Evolutionary conservation across 148 eudicot genomes (phyloP).

Genomic region (Limonium bicolor): DNA sequence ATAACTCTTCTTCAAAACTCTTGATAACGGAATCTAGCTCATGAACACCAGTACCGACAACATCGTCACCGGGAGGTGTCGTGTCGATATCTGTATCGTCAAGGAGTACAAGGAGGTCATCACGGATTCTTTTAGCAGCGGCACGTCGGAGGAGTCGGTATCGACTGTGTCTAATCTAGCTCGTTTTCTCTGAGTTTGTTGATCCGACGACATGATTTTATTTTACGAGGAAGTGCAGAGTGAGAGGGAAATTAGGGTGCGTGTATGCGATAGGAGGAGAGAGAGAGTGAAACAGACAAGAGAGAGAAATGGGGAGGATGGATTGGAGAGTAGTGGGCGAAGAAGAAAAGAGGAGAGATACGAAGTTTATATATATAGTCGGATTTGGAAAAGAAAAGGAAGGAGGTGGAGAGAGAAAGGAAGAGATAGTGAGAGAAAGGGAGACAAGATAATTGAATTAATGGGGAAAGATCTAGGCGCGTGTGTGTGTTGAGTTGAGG

Average conservation of each 20-base stretch:
- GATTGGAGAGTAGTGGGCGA: conserved; percentile 1
- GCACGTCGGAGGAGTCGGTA: conserved; percentile 17
- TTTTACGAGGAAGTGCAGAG: not conserved
- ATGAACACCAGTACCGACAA: conserved; percentile 17
- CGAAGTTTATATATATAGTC: conserved; percentile 1
- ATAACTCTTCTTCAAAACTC: conserved; percentile 59
- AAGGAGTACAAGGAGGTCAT: conserved; percentile 32
- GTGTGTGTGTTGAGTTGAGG: no score
- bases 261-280: not conserved
- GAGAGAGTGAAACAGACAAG: not conserved
- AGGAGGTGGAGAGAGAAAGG: conserved; percentile 5
- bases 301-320: not conserved
- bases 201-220: conserved; percentile 9
- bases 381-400: not conserved
- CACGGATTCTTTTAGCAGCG: conserved; percentile 35
- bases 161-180: conserved; percentile 31
- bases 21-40: conserved; percentile 62
- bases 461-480: no score
- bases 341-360: conserved; percentile 5
- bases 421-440: conserved; percentile 1
- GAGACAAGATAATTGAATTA: no score
- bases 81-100: conserved; percentile 31
- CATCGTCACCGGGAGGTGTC: conserved; percentile 3
- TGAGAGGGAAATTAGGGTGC: not conserved
- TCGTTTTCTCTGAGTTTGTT: conserved; percentile 18